Percentiles rank a stretch among this genome's conserved stretches.
Conservation (phyloP, 208 protist species). For the Leishmania gerbilli region DNA sequence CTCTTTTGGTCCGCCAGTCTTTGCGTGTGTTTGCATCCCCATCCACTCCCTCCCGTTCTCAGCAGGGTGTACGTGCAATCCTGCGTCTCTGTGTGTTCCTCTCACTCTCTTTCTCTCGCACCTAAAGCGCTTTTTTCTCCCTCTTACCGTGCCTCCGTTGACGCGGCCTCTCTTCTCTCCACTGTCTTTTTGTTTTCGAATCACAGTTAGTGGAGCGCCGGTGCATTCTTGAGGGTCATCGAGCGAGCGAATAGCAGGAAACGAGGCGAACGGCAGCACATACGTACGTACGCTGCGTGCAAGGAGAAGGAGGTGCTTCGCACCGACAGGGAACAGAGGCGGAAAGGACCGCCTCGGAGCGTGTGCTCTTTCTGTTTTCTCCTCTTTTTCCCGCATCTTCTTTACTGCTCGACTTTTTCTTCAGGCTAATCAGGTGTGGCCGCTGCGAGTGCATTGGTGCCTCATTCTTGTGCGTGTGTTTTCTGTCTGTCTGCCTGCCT, state of each 20-base stretch:
- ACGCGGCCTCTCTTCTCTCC: neutral
- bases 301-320: neutral
- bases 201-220: neutral
- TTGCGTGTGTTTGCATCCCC: neutral
- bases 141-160: neutral
- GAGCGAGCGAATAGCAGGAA: neutral
- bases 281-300: neutral
- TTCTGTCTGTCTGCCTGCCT: neutral
- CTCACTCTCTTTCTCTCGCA: neutral
- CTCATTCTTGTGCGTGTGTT: neutral
- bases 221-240: neutral
- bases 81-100: no score
- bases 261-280: neutral
- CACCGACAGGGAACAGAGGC: neutral
- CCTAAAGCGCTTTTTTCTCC: neutral
- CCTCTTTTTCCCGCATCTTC: neutral
- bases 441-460: neutral
- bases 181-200: neutral
- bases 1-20: neutral
- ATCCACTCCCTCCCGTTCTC: neutral
- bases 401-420: conserved; percentile 10
- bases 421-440: neutral
- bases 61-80: neutral
- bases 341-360: neutral
- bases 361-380: neutral